Evolutionary conservation across 352 stramenopile genomes (phyloP), one percentile per base, ranked within the genome.

Genomic region (Phytophthora pluvialis): DNA sequence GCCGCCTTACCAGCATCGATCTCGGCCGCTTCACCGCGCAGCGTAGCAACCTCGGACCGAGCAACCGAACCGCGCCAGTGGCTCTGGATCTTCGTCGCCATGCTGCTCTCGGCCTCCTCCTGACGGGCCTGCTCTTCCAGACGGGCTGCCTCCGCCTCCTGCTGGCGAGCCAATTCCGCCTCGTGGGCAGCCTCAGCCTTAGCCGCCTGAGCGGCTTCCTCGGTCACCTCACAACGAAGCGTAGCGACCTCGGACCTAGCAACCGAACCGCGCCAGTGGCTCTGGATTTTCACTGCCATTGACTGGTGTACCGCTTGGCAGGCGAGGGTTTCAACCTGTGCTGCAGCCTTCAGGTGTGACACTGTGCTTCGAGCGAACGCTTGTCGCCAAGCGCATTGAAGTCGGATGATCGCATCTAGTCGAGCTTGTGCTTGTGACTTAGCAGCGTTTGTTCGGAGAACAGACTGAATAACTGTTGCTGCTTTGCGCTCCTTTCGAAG

Each of bases 371-470:
- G 31, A 31, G 75, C 70, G 28, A 56, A 21, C 2, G 35, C 44
- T 48, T 62, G 49, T 26, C 75, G 66, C 72, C 72, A 83, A 21
- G 58, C 52, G 31, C 69, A 80, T 38, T 83, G 75, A 38, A 83
- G 16, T 26, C 31, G 48, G 18, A 77, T 49, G 15, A 83, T 47
- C 11, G 71, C 40, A 0, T 56, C 33, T 12, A 70, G 45, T 36
- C 73, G 63, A 28, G 36, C 26, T 38, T 64, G n/a, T 31, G 63
- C 66, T 16, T 52, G n/a, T 3, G 25, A 36, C n/a, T 56, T 60
- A 2, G 50, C 64, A 47, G 31, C 25, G 32, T 58, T 65, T 3
- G 28, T 53, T 28, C 71, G 57, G 36, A 69, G 68, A 11, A 62
- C 31, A 12, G 70, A 59, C 38, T 77, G 73, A 29, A 81, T 72